phyloP scores from a whole-genome alignment of 352 stramenopile species.

The Globisporangium emineosum region DNA sequence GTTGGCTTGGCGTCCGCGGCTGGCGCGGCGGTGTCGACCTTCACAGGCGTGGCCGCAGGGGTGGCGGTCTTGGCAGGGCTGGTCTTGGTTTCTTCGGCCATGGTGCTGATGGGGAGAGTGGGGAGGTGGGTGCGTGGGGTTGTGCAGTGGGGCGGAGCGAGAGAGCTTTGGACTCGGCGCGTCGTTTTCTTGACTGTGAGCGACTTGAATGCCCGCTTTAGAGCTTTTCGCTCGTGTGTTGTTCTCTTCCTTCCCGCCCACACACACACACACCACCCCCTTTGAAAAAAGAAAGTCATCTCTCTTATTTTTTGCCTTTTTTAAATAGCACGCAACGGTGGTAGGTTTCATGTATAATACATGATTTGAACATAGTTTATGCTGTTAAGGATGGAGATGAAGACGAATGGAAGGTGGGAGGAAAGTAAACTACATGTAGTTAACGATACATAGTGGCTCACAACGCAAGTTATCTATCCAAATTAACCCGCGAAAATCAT shows the following conservation, averaged over 20 bases:
- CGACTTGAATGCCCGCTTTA: background rate
- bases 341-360: background rate
- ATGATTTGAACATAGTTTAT: too few species aligned
- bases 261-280: too few species aligned
- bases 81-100: slow-evolving; percentile 22
- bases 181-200: slow-evolving; percentile 26
- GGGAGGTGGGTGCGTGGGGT: background rate
- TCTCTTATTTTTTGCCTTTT: slow-evolving; percentile 10
- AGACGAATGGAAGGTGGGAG: background rate
- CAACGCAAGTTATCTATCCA: background rate
- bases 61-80: slow-evolving; percentile 37
- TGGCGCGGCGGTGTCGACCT: slow-evolving; percentile 18
- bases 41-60: slow-evolving; percentile 30
- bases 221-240: background rate
- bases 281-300: slow-evolving; percentile 8
- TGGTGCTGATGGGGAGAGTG: slow-evolving; percentile 1
- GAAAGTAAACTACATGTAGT: background rate
- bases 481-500: slow-evolving; percentile 11
- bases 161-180: slow-evolving; percentile 15
- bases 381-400: background rate
- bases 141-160: background rate
- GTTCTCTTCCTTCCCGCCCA: background rate
- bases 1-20: slow-evolving; percentile 19
- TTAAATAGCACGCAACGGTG: background rate
- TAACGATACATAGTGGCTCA: background rate